Evolutionary conservation across 169 alveolate species (phyloP).

Genomic region (Eimeria sp.): DNA sequence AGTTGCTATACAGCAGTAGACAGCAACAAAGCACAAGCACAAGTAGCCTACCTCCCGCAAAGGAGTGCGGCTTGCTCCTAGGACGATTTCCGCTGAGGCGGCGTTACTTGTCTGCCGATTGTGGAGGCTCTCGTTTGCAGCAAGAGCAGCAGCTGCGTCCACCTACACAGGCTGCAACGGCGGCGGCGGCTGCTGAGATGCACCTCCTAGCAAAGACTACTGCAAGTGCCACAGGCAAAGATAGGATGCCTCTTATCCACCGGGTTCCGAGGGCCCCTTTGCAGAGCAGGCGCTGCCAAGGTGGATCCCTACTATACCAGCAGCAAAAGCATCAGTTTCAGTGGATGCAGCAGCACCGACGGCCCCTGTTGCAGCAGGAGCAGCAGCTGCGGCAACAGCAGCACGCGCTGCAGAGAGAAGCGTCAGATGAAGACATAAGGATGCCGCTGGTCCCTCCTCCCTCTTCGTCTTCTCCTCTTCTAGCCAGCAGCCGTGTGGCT

Average conservation of each 20-base stretch:
- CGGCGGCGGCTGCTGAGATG: conserved; percentile 13
- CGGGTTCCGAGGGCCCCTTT: conserved; percentile 20
- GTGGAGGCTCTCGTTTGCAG: conserved; percentile 29
- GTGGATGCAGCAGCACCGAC: conserved; percentile 41
- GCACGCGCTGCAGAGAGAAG: conserved; percentile 32
- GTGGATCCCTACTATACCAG: not conserved
- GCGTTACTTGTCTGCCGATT: conserved; percentile 56
- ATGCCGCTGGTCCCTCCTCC: conserved; percentile 66
- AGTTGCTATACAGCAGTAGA: not conserved
- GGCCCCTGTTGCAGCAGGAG: not conserved
- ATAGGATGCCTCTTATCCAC: not conserved
- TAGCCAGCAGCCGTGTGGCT: conserved; percentile 23
- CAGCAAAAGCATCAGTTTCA: conserved; percentile 31
- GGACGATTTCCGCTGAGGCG: conserved; percentile 50
- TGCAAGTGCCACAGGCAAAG: not conserved
- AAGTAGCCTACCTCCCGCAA: conserved; percentile 22
- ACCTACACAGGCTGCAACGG: not conserved
- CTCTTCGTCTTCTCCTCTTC: conserved; percentile 23
- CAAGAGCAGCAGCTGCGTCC: conserved; percentile 37
- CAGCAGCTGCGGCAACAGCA: conserved; percentile 28
- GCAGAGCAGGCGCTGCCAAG: conserved; percentile 42
- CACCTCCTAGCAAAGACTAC: conserved; percentile 16
- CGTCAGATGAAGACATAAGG: conserved; percentile 52
- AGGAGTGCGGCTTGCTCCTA: conserved; percentile 53
- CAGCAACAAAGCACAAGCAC: conserved; percentile 53